Evolutionary conservation across 495 filamentous ascomycete species (phyloP), one percentile per base, ranked within the genome.

Genomic region (Aspergillus affinis): DNA sequence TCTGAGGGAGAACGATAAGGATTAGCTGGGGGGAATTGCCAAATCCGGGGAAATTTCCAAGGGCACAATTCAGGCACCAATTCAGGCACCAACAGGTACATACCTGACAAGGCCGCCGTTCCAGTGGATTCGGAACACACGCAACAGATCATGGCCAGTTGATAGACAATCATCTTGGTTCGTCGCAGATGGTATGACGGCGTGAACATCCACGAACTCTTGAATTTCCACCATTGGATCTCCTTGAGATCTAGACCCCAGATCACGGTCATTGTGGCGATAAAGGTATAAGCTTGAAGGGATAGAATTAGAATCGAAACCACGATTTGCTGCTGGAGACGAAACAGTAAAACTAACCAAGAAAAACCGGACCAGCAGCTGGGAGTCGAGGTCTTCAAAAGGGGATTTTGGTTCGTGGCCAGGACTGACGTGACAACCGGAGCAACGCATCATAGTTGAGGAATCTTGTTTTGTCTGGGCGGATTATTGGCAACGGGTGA

Each of bases 101-200:
- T 65, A 82, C 79, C 73, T 52, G 78, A 78, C 44, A 83, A 64
- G 15, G 75, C 79, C 4, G 74, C 78, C 4, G 81, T 82, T 15
- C 80, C 80, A 6, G 80, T 65, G 1, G 75, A 76, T 62, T 82
- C 81, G 4, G 78, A 81, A 48, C 78, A 73, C 7, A 83, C 81
- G 63, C 77, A 81, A 54, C 78, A 73, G 53, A 83, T 80, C 76
- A 82, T 78, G 55, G 81, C 80, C 45, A 75, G 62, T 61, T 82
- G 81, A 52, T 83, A 83, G 54, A 83, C 75, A 59, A 81, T 76
- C 71, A 83, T 81, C 64, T 81, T 82, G 10, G 78, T 78, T 21
- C 77, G 71, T 15, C 81, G 76, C 0, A 80, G 69, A 58, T 82
- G 79, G 63, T 79, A 82, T 6, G 71, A 68, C 17, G 66, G 69